Conservation (phyloP, 805 yeast genomes). For the Candida dajiaensis region DNA sequence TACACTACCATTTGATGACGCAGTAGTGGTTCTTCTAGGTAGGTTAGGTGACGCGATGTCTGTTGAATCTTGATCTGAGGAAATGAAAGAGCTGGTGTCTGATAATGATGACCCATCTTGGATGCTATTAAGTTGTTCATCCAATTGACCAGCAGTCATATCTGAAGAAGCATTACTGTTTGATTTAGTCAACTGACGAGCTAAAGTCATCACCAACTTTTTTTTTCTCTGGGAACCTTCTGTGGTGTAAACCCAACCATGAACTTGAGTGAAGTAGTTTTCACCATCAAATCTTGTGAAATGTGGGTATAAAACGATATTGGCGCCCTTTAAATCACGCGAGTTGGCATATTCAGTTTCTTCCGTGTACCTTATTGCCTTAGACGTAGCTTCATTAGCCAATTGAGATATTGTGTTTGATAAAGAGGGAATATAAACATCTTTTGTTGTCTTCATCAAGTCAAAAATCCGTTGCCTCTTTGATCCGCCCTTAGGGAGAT, state of each 20-base stretch:
- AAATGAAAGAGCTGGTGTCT: constrained; percentile 14
- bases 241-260: constrained; percentile 67
- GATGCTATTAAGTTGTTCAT: constrained; percentile 28
- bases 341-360: not conserved
- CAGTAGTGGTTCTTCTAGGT: constrained; percentile 3
- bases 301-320: constrained; percentile 55
- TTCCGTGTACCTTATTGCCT: constrained; percentile 16
- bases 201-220: constrained; percentile 58
- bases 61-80: constrained; percentile 2
- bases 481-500: constrained; percentile 5
- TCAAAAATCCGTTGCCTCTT: constrained; percentile 44
- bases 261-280: constrained; percentile 51
- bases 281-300: constrained; percentile 35
- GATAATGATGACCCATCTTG: constrained; percentile 19
- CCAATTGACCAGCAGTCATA: constrained; percentile 29
- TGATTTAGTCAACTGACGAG: constrained; percentile 55
- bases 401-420: constrained; percentile 42
- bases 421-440: constrained; percentile 48
- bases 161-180: constrained; percentile 17
- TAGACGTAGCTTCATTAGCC: constrained; percentile 37
- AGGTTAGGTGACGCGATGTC: not conserved
- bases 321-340: constrained; percentile 39
- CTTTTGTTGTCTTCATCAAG: constrained; percentile 49
- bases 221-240: constrained; percentile 70
- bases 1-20: constrained; percentile 1